phyloP scores from a whole-genome alignment of 192 early-diverging fungal genomes.

The Gamsiella multidivaricata region DNA sequence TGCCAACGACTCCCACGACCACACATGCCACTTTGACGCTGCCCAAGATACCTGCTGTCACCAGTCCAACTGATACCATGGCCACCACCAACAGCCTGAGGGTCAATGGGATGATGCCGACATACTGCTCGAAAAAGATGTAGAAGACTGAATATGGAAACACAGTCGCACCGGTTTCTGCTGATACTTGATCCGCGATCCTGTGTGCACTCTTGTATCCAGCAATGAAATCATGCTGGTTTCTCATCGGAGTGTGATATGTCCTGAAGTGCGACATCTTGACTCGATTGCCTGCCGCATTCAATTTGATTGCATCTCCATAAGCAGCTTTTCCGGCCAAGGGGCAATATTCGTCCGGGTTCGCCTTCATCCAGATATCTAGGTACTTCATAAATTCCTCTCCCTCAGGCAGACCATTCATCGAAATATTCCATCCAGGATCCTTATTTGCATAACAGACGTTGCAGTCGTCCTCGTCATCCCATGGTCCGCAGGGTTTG shows the following conservation, averaged over 20 bases:
- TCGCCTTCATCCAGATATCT: constrained; percentile 61
- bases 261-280: constrained; percentile 70
- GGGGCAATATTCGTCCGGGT: constrained; percentile 66
- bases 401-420: constrained; percentile 67
- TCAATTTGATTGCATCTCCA: constrained; percentile 65
- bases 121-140: constrained; percentile 77
- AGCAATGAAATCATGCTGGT: constrained; percentile 67
- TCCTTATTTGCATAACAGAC: constrained; percentile 58
- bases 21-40: constrained; percentile 62
- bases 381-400: constrained; percentile 65
- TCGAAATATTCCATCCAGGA: constrained; percentile 66
- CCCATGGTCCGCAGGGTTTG: constrained; percentile 61
- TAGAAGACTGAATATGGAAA: constrained; percentile 75
- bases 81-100: constrained; percentile 61
- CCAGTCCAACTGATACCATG: constrained; percentile 62
- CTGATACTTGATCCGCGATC: constrained; percentile 62
- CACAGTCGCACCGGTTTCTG: constrained; percentile 57
- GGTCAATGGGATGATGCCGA: constrained; percentile 63
- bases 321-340: constrained; percentile 73
- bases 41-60: constrained; percentile 63
- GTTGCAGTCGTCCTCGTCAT: constrained; percentile 60
- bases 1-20: constrained; percentile 63
- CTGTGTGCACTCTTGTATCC: constrained; percentile 67
- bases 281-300: constrained; percentile 48
- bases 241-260: constrained; percentile 67